Evolutionary conservation across 805 yeast genomes (phyloP).

Genomic region (Hanseniaspora guilliermondii): DNA sequence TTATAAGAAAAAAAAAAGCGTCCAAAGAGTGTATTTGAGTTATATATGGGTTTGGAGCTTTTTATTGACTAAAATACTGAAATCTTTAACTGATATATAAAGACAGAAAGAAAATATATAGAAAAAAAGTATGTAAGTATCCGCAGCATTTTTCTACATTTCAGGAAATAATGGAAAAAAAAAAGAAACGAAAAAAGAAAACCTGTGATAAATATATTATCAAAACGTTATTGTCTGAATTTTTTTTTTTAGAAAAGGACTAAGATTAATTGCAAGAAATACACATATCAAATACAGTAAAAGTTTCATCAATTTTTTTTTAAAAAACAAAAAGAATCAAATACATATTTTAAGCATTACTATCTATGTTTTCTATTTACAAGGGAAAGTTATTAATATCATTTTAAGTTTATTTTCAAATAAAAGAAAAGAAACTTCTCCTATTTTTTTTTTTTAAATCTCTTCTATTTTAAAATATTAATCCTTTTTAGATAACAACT

Average conservation of each 20-base stretch:
- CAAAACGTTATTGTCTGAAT: too few species aligned
- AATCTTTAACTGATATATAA: neutral
- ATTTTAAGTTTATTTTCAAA: too few species aligned
- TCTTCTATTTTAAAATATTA: too few species aligned
- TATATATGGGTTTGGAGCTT: neutral
- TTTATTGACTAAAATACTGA: neutral
- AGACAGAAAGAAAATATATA: too few species aligned
- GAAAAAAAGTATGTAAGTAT: neutral
- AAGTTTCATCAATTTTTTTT: too few species aligned
- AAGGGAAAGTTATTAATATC: neutral
- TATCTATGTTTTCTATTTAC: neutral
- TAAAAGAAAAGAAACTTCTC: too few species aligned
- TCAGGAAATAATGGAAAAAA: neutral
- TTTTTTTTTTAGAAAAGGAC: too few species aligned
- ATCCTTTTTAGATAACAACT: slow-evolving; percentile 30
- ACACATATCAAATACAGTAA: too few species aligned
- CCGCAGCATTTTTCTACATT: neutral
- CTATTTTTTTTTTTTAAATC: too few species aligned
- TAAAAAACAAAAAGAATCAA: neutral
- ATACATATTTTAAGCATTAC: neutral
- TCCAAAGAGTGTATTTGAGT: neutral
- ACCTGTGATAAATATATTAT: too few species aligned
- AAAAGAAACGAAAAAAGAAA: too few species aligned
- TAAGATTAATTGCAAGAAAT: too few species aligned
- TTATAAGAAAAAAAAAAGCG: neutral